phyloP scores from a whole-genome alignment of 257 asterid species.

The Nemophila menziesii region DNA sequence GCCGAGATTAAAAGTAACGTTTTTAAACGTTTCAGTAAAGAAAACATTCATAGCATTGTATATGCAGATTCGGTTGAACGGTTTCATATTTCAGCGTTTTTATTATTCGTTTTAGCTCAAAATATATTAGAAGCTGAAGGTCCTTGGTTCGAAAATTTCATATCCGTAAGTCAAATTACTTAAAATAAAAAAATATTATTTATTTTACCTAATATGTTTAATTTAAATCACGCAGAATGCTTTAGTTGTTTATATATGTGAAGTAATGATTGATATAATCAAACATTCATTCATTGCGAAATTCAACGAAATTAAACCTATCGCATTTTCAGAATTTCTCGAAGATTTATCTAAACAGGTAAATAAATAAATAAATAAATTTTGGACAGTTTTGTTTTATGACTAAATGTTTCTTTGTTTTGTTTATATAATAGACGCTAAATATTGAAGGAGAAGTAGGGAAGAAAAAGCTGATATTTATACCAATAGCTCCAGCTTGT shows the following conservation, averaged over 20 bases:
- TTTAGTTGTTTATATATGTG: slow-evolving; percentile 63
- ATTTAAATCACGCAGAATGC: slow-evolving; percentile 66
- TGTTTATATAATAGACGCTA: slow-evolving; percentile 35
- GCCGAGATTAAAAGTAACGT: slow-evolving; percentile 94
- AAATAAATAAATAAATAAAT: neutral
- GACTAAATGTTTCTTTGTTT: neutral
- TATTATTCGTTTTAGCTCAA: slow-evolving; percentile 93
- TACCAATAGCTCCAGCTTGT: slow-evolving; percentile 95
- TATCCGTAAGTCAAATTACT: slow-evolving; percentile 42
- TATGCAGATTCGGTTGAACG: slow-evolving; percentile 93
- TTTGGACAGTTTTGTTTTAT: neutral
- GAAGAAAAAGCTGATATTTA: slow-evolving; percentile 59
- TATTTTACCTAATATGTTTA: neutral
- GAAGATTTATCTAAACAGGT: slow-evolving; percentile 99
- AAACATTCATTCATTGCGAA: slow-evolving; percentile 93
- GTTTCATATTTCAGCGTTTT: slow-evolving; percentile 87
- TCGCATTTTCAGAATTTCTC: slow-evolving; percentile 78
- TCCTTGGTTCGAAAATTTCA: slow-evolving; percentile 82
- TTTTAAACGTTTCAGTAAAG: slow-evolving; percentile 89
- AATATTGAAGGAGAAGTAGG: slow-evolving; percentile 54
- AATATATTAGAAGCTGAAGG: slow-evolving; percentile 92
- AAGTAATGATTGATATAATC: slow-evolving; percentile 79
- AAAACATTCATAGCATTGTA: slow-evolving; percentile 73
- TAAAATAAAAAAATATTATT: neutral
- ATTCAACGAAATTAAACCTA: slow-evolving; percentile 87